Percentiles rank a stretch among this genome's conserved stretches.
phyloP scores from a whole-genome alignment of 495 filamentous ascomycete genomes.

The Mycothermus thermophilus region DNA sequence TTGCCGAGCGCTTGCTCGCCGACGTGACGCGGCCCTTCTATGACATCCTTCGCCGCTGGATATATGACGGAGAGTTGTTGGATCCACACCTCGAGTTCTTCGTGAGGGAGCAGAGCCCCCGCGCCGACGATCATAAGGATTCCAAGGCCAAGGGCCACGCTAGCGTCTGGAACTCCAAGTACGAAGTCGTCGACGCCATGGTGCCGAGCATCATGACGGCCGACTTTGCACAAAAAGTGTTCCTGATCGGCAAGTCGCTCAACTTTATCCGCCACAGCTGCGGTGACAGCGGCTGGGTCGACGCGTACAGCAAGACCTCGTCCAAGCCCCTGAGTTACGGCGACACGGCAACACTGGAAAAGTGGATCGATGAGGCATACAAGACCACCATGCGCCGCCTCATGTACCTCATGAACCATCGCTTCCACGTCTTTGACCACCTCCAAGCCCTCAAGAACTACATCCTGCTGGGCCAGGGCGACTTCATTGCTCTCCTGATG shows the following conservation, averaged over 20 bases:
- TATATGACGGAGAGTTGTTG: slow-evolving; percentile 93
- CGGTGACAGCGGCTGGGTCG: slow-evolving; percentile 87
- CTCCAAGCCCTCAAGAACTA: slow-evolving; percentile 88
- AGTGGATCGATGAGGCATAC: slow-evolving; percentile 92
- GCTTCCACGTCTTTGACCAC: slow-evolving; percentile 89
- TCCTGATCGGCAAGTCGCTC: slow-evolving; percentile 90
- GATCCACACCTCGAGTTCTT: slow-evolving; percentile 97
- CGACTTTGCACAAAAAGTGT: slow-evolving; percentile 89
- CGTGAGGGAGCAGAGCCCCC: slow-evolving; percentile 55
- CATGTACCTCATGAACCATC: slow-evolving; percentile 84
- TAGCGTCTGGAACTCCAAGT: slow-evolving; percentile 97
- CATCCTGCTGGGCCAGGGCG: slow-evolving; percentile 84
- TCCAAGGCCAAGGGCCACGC: slow-evolving; percentile 54
- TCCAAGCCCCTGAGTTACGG: slow-evolving; percentile 90
- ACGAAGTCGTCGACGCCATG: slow-evolving; percentile 71
- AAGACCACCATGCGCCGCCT: slow-evolving; percentile 92
- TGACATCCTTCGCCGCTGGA: slow-evolving; percentile 90
- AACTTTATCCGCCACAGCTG: slow-evolving; percentile 98
- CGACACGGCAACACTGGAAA: slow-evolving; percentile 80
- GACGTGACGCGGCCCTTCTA: slow-evolving; percentile 95
- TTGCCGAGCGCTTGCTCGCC: slow-evolving; percentile 83
- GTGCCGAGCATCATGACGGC: slow-evolving; percentile 82
- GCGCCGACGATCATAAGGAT: slow-evolving; percentile 31
- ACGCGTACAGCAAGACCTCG: slow-evolving; percentile 84
- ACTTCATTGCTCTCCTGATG: slow-evolving; percentile 97